Evolutionary conservation across 768 basidiomycete species (phyloP), one percentile per base, ranked within the genome.

Genomic region (Amanita rubescens): DNA sequence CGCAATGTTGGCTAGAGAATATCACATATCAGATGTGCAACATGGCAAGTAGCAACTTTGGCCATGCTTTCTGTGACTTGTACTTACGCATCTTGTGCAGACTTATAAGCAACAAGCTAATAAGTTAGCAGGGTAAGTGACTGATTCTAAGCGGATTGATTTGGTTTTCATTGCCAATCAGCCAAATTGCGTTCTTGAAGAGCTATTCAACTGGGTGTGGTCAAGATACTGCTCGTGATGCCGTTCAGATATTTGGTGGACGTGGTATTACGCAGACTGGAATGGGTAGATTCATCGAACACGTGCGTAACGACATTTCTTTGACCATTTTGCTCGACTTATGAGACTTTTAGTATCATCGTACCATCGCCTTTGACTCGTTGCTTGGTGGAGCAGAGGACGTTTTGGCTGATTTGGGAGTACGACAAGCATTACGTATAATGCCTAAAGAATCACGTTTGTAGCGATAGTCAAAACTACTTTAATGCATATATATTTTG

Each of bases 11-110:
- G 89, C 69, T 93, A n/a, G 91, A 94, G 71, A 86, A 84, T 59
- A 75, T 94, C 56, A 92, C 90, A 0, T 85, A 85, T 67, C 90
- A 93, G 67, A 91, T 92, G 89, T 82, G 78, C 67, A 84, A 89
- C 58, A 91, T 92, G 90, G 77, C 78, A 41, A 27, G 69, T 57
- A 45, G 17, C 11, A 43, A 25, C 19, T 19, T 46, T 8, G 2
- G 22, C 47, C 8, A 12, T 19, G 12, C 27, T 4, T 52, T 41
- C n/a, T 22, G 34, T 27, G 30, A 19, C 46, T 17, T 38, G 25
- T 58, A 20, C 58, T 45, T 14, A 51, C 5, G 15, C 32, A 56
- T 46, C 15, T 20, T n/a, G 4, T 22, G 11, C 55, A 71, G 70
- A 81, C 79, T 3, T 90, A 90, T 65, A 82, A 82, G 62, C 82